A percentile compares a stretch with the other conserved stretches of the same genome.
Conservation (phyloP, 1,284 basidiomycete genomes). For the Tetrapyrgos nigripes region DNA sequence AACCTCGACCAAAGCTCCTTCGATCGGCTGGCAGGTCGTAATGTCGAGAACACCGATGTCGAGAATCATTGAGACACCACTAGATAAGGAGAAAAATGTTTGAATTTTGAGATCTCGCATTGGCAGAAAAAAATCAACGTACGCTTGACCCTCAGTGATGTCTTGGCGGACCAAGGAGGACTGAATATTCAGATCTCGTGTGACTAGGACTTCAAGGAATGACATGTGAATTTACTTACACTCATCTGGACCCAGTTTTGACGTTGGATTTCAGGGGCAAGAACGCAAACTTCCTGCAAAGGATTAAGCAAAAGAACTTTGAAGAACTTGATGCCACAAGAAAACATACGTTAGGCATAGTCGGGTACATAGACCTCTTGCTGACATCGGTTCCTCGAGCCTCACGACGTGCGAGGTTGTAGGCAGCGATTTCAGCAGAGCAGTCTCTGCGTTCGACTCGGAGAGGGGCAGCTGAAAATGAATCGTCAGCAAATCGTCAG, state of each 20-base stretch:
- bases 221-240: conserved; percentile 2
- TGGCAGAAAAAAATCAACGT: conserved; percentile 11
- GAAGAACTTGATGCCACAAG: background rate
- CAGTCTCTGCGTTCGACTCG: conserved; percentile 24
- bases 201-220: conserved; percentile 18
- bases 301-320: background rate
- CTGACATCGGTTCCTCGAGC: conserved; percentile 22
- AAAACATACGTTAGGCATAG: conserved; percentile 27
- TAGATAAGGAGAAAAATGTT: conserved; percentile 12
- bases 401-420: conserved; percentile 27
- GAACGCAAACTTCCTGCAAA: conserved; percentile 30
- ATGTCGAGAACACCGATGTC: conserved; percentile 66
- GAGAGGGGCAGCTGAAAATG: conserved; percentile 12
- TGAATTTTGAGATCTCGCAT: background rate
- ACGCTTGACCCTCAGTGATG: conserved; percentile 55
- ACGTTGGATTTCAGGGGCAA: conserved; percentile 30
- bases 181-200: conserved; percentile 25
- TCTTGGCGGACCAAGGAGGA: conserved; percentile 51
- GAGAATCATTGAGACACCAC: conserved; percentile 56
- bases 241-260: conserved; percentile 13
- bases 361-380: conserved; percentile 26
- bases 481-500: background rate
- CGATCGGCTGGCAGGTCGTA: conserved; percentile 60
- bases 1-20: conserved; percentile 62
- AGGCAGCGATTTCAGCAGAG: conserved; percentile 24